Base-by-base conservation (phyloP, 805 yeast genomes). In the Metschnikowia amazonensis region DNA sequence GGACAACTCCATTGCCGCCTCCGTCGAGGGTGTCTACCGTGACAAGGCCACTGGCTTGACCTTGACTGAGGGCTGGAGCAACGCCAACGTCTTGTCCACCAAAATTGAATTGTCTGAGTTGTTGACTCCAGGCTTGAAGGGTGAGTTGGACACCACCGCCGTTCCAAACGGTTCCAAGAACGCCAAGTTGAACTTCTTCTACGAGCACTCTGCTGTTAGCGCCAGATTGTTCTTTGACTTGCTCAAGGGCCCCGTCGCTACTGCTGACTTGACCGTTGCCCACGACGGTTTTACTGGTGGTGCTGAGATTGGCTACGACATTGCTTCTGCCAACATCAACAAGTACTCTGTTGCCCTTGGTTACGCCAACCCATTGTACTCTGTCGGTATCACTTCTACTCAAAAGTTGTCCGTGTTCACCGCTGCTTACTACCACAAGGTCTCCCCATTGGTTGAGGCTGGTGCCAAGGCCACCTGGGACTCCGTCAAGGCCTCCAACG, bases 381-480 rank as follows among this genome's bases (percentile, higher is more conserved):
- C 95, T 52, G 80, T 89, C 50, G 87, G 96, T 54, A 81, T 89
- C 57, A 77, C 88, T 55, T 89, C 94, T 61, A 78, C 88, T 66
- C 80, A 84, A 77, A 87, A 89, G 80, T 79, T 90, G 66, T 81
- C 89, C 51, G 83, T 89, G 60, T 87, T 86, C 79, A 77, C 95
- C 52, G 97, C 97, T 60, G 92, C 96, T 60, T 89, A 90, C 83
- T 94, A 82, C 89, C 97, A 94, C 84, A 86, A 81, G 73, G 95
- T 94, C 53, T 81, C 89, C 60, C 87, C 95, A 57, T 72, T 76
- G 60, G 88, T 92, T 60, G 97, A 94, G 81, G 96, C 89, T 62
- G 99, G 97, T 77, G 96, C 97, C 64, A 90, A 87, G 80, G 96
- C 97, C 63, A 83, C 94, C 57, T 88, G 92, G 82, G 96, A 89